Evolutionary conservation across 306 rosid genomes (phyloP).

Genomic region (Vigna hirtella): DNA sequence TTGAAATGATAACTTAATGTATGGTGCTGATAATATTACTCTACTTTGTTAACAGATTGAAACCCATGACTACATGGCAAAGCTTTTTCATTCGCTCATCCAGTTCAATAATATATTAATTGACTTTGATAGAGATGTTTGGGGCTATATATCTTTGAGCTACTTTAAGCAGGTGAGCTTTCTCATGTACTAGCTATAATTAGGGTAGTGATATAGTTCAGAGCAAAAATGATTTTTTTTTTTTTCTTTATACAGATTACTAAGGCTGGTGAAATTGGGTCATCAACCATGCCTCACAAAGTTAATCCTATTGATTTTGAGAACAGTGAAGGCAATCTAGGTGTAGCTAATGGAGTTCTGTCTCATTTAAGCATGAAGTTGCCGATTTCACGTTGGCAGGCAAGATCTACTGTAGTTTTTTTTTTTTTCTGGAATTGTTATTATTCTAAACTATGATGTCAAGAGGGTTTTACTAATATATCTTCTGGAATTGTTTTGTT

Average conservation of each 20-base stretch:
- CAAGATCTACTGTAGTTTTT: conserved; percentile 42
- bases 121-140: conserved; percentile 86
- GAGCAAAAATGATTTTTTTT: neutral
- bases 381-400: conserved; percentile 95
- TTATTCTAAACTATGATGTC: conserved; percentile 28
- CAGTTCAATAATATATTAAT: conserved; percentile 78
- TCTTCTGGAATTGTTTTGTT: conserved; percentile 24
- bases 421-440: conserved; percentile 6
- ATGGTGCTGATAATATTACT: conserved; percentile 39
- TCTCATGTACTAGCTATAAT: conserved; percentile 22
- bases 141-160: conserved; percentile 92
- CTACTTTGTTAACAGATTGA: conserved; percentile 71
- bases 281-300: conserved; percentile 97
- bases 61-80: conserved; percentile 92
- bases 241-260: conserved; percentile 48
- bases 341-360: conserved; percentile 74
- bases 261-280: conserved; percentile 86
- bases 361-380: conserved; percentile 84
- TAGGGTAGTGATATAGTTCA: neutral
- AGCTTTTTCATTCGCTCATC: conserved; percentile 69
- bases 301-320: conserved; percentile 98
- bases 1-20: conserved; percentile 11
- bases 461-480: conserved; percentile 2
- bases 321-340: conserved; percentile 94
- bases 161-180: conserved; percentile 83